Evolutionary conservation across 305 asterid species (phyloP), one percentile per base, ranked within the genome.

Genomic region (Fraxinus velutina): DNA sequence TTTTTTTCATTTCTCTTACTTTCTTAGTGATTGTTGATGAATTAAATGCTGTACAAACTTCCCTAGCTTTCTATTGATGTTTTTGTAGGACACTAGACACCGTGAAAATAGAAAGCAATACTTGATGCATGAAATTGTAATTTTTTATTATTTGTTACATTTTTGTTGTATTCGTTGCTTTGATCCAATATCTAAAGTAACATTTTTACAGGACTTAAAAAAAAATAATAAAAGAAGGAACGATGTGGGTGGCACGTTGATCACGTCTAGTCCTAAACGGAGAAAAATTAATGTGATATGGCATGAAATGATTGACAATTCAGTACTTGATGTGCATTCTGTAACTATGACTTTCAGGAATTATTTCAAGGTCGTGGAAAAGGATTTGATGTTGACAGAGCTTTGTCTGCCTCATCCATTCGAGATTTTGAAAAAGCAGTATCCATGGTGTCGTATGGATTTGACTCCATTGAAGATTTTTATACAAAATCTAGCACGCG

Each of bases 361-460:
- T 86, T 96, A 79, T 96, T 96, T 89, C 97, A 93, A 90, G 99
- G 98, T 76, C 93, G 88, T 57, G 90, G 92, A 73, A 96, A 93
- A 88, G 90, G 96, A 71, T 96, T 94, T 88, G 89, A 96, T 85
- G 95, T 96, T 80, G 90, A 89, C 77, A 90, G 87, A 76, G 99
- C 98, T 85, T 88, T 94, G 32, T 85, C 89, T 29, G 93, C 98
- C 64, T 86, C 92, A 55, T 91, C 97, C 19, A 82, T 91, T 79
- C 87, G 94, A 72, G 99, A 94, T 73, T 94, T 94, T 88, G 99
- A 96, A 84, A 83, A 78, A 84, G 92, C 96, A 83, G 91, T 96
- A 87, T 93, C 99, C 50, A 91, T 94, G 94, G 92, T 94, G 71
- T 89, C 98, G 77, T 86, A 91, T 85, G 98, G 98, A 80, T 90